Evolutionary conservation across 108 stramenopile genomes (phyloP).

Genomic region (Nitzschia sp.): DNA sequence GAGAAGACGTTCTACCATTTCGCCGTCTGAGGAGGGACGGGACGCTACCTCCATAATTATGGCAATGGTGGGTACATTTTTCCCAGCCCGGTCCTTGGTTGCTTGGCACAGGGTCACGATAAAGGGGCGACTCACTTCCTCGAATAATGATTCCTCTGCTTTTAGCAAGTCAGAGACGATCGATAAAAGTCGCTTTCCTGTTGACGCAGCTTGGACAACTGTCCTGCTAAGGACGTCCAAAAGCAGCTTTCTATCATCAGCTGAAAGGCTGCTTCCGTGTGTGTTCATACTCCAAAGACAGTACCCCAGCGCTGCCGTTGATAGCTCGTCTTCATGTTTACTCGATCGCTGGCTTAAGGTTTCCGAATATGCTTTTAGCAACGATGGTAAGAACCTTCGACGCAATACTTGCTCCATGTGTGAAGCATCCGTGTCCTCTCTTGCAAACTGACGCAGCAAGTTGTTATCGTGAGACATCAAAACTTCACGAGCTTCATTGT

Average conservation of each 20-base stretch:
- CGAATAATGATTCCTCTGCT: not conserved
- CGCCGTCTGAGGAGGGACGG: not conserved
- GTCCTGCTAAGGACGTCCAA: not conserved
- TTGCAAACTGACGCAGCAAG: not conserved
- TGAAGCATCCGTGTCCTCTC: not conserved
- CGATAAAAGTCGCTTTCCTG: slow-evolving; percentile 2
- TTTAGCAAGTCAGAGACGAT: slow-evolving; percentile 3
- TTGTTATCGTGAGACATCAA: not conserved
- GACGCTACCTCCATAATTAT: slow-evolving; percentile 29
- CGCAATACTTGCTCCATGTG: not conserved
- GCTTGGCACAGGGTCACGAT: slow-evolving; percentile 3
- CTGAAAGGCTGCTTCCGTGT: not conserved
- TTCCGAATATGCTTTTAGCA: not conserved
- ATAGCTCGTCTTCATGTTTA: not conserved
- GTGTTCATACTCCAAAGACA: slow-evolving; percentile 18
- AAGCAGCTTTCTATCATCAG: not conserved
- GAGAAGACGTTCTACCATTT: slow-evolving; percentile 42
- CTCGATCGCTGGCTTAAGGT: not conserved
- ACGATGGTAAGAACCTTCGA: not conserved
- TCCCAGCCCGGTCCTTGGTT: slow-evolving; percentile 15
- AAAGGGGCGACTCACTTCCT: slow-evolving; percentile 4
- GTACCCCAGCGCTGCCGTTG: slow-evolving; percentile 15
- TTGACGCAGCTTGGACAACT: not conserved
- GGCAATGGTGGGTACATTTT: slow-evolving; percentile 5
- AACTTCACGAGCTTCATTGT: slow-evolving; percentile 1